Percentiles rank a stretch among this genome's conserved stretches.
Conservation (phyloP, 2,329 filamentous ascomycete species). For the Salinomyces thailandicus region DNA sequence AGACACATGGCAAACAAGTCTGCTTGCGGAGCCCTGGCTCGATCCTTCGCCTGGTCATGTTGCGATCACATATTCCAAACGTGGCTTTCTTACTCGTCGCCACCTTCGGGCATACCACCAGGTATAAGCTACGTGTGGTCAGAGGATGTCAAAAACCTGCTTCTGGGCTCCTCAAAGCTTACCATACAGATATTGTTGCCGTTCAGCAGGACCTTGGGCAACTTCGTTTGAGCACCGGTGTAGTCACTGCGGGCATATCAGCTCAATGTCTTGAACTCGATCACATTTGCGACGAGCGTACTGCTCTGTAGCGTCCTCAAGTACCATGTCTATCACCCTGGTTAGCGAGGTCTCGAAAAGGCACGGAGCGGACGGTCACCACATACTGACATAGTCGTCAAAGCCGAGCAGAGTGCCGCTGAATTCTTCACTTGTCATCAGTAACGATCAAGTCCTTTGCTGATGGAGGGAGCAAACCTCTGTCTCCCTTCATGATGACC, state of each 20-base stretch:
- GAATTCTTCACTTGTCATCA: constrained; percentile 76
- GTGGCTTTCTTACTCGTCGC: constrained; percentile 5
- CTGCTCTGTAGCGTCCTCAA: constrained; percentile 91
- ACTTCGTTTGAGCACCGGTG: constrained; percentile 69
- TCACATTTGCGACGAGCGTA: constrained; percentile 46
- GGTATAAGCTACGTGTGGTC: constrained; percentile 13
- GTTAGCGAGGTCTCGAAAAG: constrained; percentile 4
- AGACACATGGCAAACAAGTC: too few relatives aligned
- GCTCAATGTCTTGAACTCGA: background rate
- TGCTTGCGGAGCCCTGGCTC: too few relatives aligned
- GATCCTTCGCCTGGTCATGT: too few relatives aligned
- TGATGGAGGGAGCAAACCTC: constrained; percentile 63
- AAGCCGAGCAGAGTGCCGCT: constrained; percentile 89
- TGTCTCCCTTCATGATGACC: constrained; percentile 99
- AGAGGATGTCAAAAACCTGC: background rate
- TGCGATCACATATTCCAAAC: too few relatives aligned
- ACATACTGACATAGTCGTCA: constrained; percentile 99
- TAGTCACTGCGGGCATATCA: constrained; percentile 58
- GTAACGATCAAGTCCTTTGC: too few relatives aligned
- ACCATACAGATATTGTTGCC: constrained; percentile 99
- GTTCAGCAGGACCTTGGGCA: constrained; percentile 90
- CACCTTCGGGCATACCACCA: constrained; percentile 15
- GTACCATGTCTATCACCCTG: constrained; percentile 72
- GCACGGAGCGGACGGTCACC: constrained; percentile 3
- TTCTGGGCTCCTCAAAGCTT: constrained; percentile 23